phyloP scores from a whole-genome alignment of 2,329 filamentous ascomycete genomes.

The Fusarium buxicola region DNA sequence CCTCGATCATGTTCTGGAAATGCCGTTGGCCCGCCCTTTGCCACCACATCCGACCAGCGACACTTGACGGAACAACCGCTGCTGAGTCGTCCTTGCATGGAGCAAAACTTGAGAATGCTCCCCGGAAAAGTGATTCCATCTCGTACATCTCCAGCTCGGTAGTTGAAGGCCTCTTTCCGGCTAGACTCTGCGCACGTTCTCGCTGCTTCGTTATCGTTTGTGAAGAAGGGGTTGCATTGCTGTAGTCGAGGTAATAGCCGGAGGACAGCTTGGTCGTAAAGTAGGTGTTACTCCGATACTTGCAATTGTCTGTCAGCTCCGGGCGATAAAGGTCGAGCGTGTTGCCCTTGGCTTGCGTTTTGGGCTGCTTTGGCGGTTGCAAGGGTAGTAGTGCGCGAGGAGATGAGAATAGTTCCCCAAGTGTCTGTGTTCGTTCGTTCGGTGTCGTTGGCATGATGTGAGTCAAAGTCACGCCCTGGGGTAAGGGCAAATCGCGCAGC shows the following conservation, averaged over 20 bases:
- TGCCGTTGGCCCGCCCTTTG: constrained; percentile 74
- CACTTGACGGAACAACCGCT: constrained; percentile 75
- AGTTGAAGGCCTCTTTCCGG: constrained; percentile 67
- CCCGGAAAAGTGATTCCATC: constrained; percentile 79
- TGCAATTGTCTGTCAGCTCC: constrained; percentile 66
- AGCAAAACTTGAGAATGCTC: constrained; percentile 84
- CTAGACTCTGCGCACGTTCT: constrained; percentile 77
- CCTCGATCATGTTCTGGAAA: constrained; percentile 73
- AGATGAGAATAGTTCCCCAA: constrained; percentile 80
- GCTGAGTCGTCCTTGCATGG: constrained; percentile 79
- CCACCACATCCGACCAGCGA: constrained; percentile 81
- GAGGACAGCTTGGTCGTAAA: constrained; percentile 73
- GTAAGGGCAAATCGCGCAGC: constrained; percentile 65
- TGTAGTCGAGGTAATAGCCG: constrained; percentile 78
- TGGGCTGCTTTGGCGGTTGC: constrained; percentile 78
- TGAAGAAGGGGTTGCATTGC: constrained; percentile 69
- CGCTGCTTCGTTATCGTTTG: constrained; percentile 72
- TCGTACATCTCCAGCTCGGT: constrained; percentile 71
- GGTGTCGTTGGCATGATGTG: constrained; percentile 50
- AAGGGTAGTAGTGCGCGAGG: constrained; percentile 73
- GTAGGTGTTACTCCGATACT: constrained; percentile 69
- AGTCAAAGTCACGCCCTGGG: constrained; percentile 74
- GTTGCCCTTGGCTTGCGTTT: constrained; percentile 74
- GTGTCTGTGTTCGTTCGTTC: constrained; percentile 67
- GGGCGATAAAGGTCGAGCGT: constrained; percentile 65